A percentile compares a stretch with the other conserved stretches of the same genome.
Evolutionary conservation across 371 early-diverging fungal genomes (phyloP).

Genomic region (Mortierella sp.): DNA sequence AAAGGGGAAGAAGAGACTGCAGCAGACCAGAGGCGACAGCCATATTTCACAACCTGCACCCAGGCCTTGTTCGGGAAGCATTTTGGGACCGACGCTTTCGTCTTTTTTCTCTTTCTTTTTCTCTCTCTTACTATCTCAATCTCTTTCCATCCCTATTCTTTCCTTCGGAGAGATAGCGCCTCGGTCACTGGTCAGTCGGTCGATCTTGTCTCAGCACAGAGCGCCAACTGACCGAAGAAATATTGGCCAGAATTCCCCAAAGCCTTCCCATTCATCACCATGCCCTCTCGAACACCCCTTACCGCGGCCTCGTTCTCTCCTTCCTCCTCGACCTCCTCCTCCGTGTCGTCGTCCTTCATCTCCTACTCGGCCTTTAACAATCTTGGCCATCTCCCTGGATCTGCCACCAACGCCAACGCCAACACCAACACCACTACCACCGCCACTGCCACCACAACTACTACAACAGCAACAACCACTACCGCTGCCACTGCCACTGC

Average conservation of each 20-base stretch:
- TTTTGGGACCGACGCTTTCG: no score
- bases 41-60: no score
- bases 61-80: no score
- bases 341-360: constrained; percentile 26
- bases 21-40: no score
- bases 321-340: constrained; percentile 26
- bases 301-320: constrained; percentile 19
- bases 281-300: constrained; percentile 36
- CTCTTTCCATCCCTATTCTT: neutral
- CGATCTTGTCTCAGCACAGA: no score
- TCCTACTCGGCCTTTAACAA: constrained; percentile 14
- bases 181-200: no score
- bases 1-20: no score
- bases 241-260: neutral
- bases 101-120: neutral
- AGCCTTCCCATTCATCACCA: constrained; percentile 1
- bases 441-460: neutral
- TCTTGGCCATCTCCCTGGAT: constrained; percentile 2
- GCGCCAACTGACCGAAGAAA: neutral
- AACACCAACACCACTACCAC: neutral
- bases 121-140: constrained; percentile 1
- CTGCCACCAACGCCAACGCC: constrained; percentile 1
- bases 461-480: neutral
- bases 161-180: neutral
- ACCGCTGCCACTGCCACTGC: neutral